Evolutionary conservation across 805 yeast species (phyloP), one percentile per base, ranked within the genome.

Genomic region (Zygoascus flipseniorum): DNA sequence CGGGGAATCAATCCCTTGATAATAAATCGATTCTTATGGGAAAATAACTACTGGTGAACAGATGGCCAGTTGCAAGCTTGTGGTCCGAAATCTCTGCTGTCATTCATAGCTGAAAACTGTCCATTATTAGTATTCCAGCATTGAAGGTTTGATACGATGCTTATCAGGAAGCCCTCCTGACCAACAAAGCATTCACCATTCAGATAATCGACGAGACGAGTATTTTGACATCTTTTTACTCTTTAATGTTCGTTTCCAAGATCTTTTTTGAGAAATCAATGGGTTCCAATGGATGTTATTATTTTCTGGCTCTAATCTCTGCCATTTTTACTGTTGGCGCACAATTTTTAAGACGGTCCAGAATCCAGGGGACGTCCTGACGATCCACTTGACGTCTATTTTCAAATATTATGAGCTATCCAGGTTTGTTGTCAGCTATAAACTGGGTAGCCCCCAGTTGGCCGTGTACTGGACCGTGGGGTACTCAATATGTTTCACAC

Each of bases 261-360:
- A 56, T 45, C 8, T n/a, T 45, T 19, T 57, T 57, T 48, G 14
- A 51, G 13, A 20, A 23, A 31, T 56, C 52, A 11, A 19, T 57
- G 52, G 3, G 31, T 9, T 13, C 13, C 16, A 19, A 16, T 11
- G 55, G 57, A 10, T 26, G 28, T 13, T 57, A 51, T 32, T 57
- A 32, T 44, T 52, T 49, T 31, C 43, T 44, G 10, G 46, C 60
- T 4, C 52, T 57, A 8, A 31, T 57, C n/a, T 54, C 57, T 11
- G 60, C 60, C 14, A 56, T 57, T 54, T 47, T 57, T 8, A 56
- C 60, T 20, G 52, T 57, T n/a, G 60, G 60, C n/a, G 47, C 60
- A 5, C 52, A 56, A 37, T 52, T 54, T 43, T 26, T 35, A n/a
- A 2, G 58, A 51, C 28, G 8, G 31, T 19, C 50, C 39, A n/a